A percentile compares a stretch with the other conserved stretches of the same genome.
phyloP scores from a whole-genome alignment of 2,329 filamentous ascomycete species.

The Neonectria ditissima region DNA sequence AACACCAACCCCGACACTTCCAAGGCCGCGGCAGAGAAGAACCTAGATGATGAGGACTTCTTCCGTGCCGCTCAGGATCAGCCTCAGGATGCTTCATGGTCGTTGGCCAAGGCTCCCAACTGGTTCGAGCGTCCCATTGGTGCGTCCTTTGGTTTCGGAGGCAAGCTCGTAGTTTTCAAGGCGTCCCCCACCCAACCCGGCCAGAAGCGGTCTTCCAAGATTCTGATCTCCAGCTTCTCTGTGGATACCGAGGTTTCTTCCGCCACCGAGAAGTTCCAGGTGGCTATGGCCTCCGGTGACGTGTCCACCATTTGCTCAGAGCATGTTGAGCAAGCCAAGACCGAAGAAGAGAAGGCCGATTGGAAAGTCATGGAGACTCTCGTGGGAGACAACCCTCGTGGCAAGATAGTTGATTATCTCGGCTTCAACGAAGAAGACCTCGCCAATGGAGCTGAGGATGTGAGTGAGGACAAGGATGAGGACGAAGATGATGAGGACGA shows the following conservation, averaged over 20 bases:
- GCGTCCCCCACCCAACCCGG: conserved; percentile 68
- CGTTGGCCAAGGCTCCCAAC: conserved; percentile 84
- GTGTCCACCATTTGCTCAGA: conserved; percentile 82
- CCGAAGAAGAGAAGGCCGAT: conserved; percentile 93
- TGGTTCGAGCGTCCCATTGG: conserved; percentile 90
- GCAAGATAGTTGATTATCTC: conserved; percentile 87
- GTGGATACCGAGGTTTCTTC: conserved; percentile 87
- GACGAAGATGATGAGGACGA: conserved; percentile 26
- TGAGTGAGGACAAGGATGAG: conserved; percentile 41
- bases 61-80: conserved; percentile 94
- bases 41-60: conserved; percentile 92
- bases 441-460: conserved; percentile 58
- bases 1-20: conserved; percentile 87
- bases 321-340: conserved; percentile 79
- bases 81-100: conserved; percentile 90
- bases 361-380: conserved; percentile 95
- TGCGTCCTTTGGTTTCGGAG: conserved; percentile 94
- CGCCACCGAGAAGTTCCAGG: conserved; percentile 88
- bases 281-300: conserved; percentile 81
- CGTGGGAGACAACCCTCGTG: conserved; percentile 85
- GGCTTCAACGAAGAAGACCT: conserved; percentile 79
- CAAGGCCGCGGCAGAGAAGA: conserved; percentile 73
- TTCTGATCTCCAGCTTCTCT: conserved; percentile 88
- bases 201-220: conserved; percentile 77
- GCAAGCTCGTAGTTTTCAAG: conserved; percentile 85